phyloP scores from a whole-genome alignment of 1,139 yeast species.

The Taiozyma sp. region DNA sequence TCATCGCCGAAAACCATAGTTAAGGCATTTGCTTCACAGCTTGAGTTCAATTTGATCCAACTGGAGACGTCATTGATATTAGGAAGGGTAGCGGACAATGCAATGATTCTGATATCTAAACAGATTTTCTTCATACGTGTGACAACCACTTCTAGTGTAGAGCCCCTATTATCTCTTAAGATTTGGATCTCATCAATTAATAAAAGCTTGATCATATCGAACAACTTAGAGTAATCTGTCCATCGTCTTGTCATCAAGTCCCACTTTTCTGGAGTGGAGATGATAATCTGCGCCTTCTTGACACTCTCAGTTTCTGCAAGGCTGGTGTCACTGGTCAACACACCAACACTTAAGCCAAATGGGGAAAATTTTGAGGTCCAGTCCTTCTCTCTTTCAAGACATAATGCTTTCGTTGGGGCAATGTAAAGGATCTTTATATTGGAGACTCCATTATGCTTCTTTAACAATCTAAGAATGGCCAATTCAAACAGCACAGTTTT shows the following conservation, averaged over 20 bases:
- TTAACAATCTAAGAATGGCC: conserved; percentile 38
- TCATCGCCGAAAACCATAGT: conserved; percentile 39
- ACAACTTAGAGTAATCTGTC: conserved; percentile 36
- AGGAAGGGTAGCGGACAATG: conserved; percentile 50
- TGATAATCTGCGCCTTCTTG: conserved; percentile 38
- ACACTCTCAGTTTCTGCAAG: conserved; percentile 36
- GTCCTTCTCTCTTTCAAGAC: conserved; percentile 37
- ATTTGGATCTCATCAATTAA: conserved; percentile 48
- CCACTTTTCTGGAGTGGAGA: conserved; percentile 58
- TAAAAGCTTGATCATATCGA: conserved; percentile 35
- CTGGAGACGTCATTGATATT: conserved; percentile 42
- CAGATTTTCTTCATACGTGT: conserved; percentile 45
- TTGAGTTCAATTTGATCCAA: conserved; percentile 34
- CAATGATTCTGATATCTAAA: conserved; percentile 37
- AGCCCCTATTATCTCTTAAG: conserved; percentile 42
- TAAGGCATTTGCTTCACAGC: conserved; percentile 22
- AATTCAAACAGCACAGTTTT: conserved; percentile 50
- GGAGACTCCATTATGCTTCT: conserved; percentile 11
- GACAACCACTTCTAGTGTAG: conserved; percentile 45
- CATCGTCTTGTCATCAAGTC: conserved; percentile 46
- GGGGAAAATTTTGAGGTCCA: conserved; percentile 37
- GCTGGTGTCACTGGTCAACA: conserved; percentile 45
- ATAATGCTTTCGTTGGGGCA: conserved; percentile 51
- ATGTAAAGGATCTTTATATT: conserved; percentile 39
- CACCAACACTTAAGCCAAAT: conserved; percentile 36